Base-by-base conservation (phyloP, 2,329 filamentous ascomycete species). In the Colletotrichum sp. region DNA sequence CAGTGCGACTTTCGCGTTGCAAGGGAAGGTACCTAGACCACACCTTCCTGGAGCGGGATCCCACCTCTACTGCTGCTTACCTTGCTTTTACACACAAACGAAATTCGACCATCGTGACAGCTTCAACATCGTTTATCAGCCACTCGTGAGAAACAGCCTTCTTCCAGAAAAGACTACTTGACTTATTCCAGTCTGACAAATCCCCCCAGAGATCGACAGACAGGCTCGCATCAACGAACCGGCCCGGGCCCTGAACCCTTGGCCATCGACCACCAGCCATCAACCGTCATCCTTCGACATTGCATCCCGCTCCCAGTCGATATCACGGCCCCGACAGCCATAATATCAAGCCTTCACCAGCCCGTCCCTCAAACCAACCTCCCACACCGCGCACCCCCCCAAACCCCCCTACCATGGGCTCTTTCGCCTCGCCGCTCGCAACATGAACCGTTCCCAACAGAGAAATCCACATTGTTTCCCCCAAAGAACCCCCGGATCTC, bases 261-360 rank as follows among this genome's bases (percentile, higher is more conserved):
- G 39, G 30, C 32, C 34, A 65, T 28, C 55, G 24, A 59, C 39
- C 28, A 15, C 24, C 28, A 44, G 36, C 18, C n/a, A 44, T 21
- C n/a, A 52, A 52, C 44, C n/a, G 44, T 7, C 57, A 71, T 64
- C 57, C 34, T 57, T 68, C 36, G 57, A 62, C n/a, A 34, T 21
- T 65, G 21, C 70, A 68, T 76, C 59, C 64, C 63, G 64, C 59
- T 76, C 32, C 64, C 34, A 18, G 64, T 69, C 65, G 7, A 69
- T 60, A 74, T 39, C 44, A 65, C 32, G 18, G 15, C 28, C 15
- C 12, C n/a, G 32, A 30, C 12, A 24, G 32, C 49, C 28, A 73
- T 52, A 66, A 59, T n/a, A 59, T 36, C 44, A 69, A 65, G 49
- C 65, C 13, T 73, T 36, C 24, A 62, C 5, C 9, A 21, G 13